Evolutionary conservation across 768 basidiomycete species (phyloP), one percentile per base, ranked within the genome.

Genomic region (Boletus eberwhitei): DNA sequence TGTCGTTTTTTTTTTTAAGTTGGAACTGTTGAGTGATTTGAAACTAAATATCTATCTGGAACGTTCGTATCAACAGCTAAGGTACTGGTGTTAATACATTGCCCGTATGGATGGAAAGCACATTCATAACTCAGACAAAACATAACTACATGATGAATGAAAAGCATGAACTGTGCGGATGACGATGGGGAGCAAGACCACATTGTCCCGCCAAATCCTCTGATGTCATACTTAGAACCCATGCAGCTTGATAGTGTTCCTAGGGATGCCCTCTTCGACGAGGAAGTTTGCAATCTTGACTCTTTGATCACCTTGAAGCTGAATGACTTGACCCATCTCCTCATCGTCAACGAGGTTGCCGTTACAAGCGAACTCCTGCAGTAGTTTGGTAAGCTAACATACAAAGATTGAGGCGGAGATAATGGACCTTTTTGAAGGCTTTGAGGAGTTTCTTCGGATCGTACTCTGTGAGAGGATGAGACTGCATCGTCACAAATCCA

Each of bases 361-460:
- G 75, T 99, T 99, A 79, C 95, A 98, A 61, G 95, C 95, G 64
- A 98, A 97, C 79, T 97, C 93, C 93, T 95, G 62, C 12, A 47
- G 39, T 8, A 16, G 16, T 21, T 31, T 8, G 17, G 34, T 65
- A 13, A 55, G 57, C 64, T 43, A 58, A 44, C 31, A 17, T 36
- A 29, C 29, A 12, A n/a, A 40, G 4, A 53, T 13, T 4, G 31
- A 13, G 37, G n/a, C 1, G 8, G 31, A 32, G 31, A 42, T 8
- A 17, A 3, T 55, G 44, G 54, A 89, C 93, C 88, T 98, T 99
- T 83, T 98, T 99, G 81, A 98, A 97, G 14, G 91, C 94, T 74
- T 98, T 98, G 74, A 98, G 80, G 60, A 99, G 81, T 77, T 98
- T 99, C 86, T 97, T 98, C 62, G 86, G 82, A 73, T 98, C 93